Conservation (phyloP, 1,139 yeast genomes). For the Torulaspora globosa region DNA sequence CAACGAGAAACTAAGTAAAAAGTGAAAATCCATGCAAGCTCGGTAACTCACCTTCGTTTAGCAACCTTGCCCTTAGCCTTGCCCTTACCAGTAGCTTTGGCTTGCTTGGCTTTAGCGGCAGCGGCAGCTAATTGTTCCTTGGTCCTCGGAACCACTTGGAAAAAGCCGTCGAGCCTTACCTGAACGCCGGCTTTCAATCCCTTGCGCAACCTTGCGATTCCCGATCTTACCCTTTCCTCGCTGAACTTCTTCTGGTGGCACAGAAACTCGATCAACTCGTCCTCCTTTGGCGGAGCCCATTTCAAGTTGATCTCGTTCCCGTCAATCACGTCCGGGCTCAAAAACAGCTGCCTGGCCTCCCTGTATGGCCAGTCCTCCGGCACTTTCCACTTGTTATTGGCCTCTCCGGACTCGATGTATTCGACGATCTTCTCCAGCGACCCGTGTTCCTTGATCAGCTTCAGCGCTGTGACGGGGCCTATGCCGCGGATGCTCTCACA, state of each 20-base stretch:
- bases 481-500: constrained; percentile 93
- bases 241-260: constrained; percentile 62
- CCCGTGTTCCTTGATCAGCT: constrained; percentile 81
- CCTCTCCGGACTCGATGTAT: constrained; percentile 56
- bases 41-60: constrained; percentile 18
- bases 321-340: constrained; percentile 70
- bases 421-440: constrained; percentile 74
- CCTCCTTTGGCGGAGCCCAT: constrained; percentile 49
- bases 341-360: constrained; percentile 80
- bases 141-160: constrained; percentile 61
- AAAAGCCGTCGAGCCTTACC: constrained; percentile 89
- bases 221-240: constrained; percentile 85
- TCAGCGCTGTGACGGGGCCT: constrained; percentile 92
- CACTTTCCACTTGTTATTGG: constrained; percentile 63
- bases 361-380: constrained; percentile 95
- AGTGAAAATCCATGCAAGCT: not conserved
- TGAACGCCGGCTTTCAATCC: constrained; percentile 83
- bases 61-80: constrained; percentile 34
- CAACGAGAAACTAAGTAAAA: not conserved
- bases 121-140: constrained; percentile 41
- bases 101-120: constrained; percentile 41
- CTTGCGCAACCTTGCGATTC: constrained; percentile 79
- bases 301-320: constrained; percentile 61
- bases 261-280: constrained; percentile 38
- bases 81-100: constrained; percentile 37